Conservation (phyloP, 2,329 filamentous ascomycete genomes). For the Phoma herbarum region DNA sequence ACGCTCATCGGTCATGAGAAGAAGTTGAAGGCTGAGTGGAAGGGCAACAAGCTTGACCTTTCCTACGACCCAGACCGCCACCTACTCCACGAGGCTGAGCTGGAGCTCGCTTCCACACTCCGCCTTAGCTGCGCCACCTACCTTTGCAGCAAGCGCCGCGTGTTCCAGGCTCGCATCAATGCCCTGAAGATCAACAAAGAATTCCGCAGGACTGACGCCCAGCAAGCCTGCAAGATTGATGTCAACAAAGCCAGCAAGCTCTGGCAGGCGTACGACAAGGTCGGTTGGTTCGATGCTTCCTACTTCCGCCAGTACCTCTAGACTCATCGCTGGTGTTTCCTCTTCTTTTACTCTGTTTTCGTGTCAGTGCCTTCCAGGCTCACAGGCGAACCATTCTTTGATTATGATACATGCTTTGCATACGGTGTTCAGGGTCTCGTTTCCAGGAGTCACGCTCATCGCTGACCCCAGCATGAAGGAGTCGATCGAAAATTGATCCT, state of each 20-base stretch:
- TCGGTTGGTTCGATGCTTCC: conserved; percentile 77
- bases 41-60: conserved; percentile 80
- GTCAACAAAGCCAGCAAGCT: conserved; percentile 97
- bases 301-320: conserved; percentile 58
- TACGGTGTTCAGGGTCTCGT: conserved; percentile 31
- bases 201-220: conserved; percentile 93
- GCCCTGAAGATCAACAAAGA: conserved; percentile 75
- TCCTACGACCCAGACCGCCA: conserved; percentile 68
- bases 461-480: conserved; percentile 35
- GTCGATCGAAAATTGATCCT: conserved; percentile 12
- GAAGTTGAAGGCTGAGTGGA: conserved; percentile 86
- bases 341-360: conserved; percentile 1
- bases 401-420: conserved; percentile 36
- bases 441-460: conserved; percentile 26
- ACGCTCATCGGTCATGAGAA: conserved; percentile 71
- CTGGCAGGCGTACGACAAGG: conserved; percentile 87
- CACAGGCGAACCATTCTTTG: conserved; percentile 12
- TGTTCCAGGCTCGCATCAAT: conserved; percentile 80
- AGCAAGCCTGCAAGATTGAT: conserved; percentile 97
- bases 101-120: conserved; percentile 77
- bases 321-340: neutral
- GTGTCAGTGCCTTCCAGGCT: neutral
- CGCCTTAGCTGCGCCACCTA: conserved; percentile 88
- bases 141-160: conserved; percentile 89
- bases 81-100: conserved; percentile 80